phyloP scores from a whole-genome alignment of 345 rosid genomes.

The Corymbia maculata region DNA sequence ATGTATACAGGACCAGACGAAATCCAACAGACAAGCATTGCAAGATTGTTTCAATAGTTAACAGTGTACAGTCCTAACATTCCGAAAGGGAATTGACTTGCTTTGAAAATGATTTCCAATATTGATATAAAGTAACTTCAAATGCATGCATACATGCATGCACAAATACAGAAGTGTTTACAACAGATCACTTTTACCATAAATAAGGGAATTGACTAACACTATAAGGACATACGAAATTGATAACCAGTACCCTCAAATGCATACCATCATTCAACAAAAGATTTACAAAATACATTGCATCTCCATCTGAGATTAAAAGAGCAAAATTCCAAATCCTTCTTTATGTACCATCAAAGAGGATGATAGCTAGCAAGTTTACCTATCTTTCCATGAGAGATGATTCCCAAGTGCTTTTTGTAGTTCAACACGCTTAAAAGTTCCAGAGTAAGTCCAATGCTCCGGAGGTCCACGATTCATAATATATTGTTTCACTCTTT shows the following conservation, averaged over 20 bases:
- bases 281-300: not conserved
- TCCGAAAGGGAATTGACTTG: not conserved
- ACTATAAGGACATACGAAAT: not conserved
- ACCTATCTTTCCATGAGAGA: constrained; percentile 99
- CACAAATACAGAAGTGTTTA: not conserved
- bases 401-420: constrained; percentile 94
- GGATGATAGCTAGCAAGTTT: not conserved
- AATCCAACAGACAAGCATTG: not conserved
- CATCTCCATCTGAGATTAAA: not conserved
- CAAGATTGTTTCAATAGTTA: not conserved
- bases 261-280: not conserved
- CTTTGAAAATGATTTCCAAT: not conserved
- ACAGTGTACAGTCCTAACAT: not conserved
- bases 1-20: not conserved
- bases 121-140: not conserved
- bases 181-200: not conserved
- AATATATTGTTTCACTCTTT: constrained; percentile 50
- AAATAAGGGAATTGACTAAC: not conserved
- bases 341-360: not conserved
- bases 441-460: constrained; percentile 79
- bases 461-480: constrained; percentile 69
- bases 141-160: not conserved
- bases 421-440: constrained; percentile 76
- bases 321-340: not conserved
- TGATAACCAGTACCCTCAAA: not conserved